Base-by-base conservation (phyloP, 352 stramenopile species). In the Phytophthora melonis region DNA sequence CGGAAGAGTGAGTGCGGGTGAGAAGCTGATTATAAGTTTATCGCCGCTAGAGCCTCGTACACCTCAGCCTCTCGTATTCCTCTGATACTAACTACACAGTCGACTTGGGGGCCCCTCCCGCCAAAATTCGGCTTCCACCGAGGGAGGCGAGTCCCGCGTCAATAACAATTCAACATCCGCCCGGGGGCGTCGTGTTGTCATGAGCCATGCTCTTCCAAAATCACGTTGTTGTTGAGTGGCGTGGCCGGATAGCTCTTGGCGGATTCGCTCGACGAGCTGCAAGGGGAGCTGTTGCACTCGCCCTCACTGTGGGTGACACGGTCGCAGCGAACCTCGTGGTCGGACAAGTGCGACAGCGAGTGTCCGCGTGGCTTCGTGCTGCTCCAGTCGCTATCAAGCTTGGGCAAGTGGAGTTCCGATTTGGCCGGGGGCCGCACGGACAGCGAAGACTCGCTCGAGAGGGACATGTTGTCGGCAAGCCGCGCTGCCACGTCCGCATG, bases 281-380 rank as follows among this genome's bases (percentile, higher is more conserved):
- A 87, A 7, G 71, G 69, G 3, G 82, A 86, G 62, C 82, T 83
- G 23, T 78, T 81, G 39, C 84, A 57, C 27, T 86, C 81, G 32
- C 78, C 78, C 32, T 90, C 83, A 41, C 77, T 87, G 49, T 83
- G 79, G 27, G 78, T 54, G 23, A 79, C 66, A 30, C 63, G 64
- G 3, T 78, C 57, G 39, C 70, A 68, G 30, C 72, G 58, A 61
- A 78, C 34, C 49, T 79, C 74, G 56, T 80, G 68, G 19, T 82
- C 71, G 4, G 60, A 72, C 18, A 83, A 11, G 41, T 85, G 74
- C 23, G 81, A 89, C 70, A 89, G 77, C 25, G 83, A 90, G 52
- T 84, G 75, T 13, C 79, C 75, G 62, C 83, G 79, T 19, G 78
- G 75, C 63, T 80, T 85, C 49, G 66, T 78, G 49, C 73, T 78